phyloP scores from a whole-genome alignment of 768 basidiomycete species.

The Clitopilus hobsonii region DNA sequence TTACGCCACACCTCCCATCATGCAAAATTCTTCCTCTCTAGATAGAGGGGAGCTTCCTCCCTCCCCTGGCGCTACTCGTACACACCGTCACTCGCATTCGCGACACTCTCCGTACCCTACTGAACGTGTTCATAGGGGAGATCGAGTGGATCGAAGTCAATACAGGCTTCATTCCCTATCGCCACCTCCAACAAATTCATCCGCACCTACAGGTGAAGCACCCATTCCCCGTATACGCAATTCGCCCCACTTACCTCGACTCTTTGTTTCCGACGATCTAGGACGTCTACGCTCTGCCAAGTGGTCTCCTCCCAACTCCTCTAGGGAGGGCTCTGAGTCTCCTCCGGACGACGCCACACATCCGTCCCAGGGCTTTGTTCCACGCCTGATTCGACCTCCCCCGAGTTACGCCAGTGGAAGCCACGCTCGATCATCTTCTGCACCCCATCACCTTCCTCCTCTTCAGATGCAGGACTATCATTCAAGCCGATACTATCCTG shows the following conservation, averaged over 20 bases:
- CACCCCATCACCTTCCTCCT: background rate
- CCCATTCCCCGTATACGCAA: background rate
- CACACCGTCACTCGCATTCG: background rate
- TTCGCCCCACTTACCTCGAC: background rate
- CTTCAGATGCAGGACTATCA: background rate
- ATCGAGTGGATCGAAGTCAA: background rate
- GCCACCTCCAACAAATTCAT: background rate
- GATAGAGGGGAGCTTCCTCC: background rate
- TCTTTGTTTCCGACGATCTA: background rate
- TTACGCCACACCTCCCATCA: slow-evolving; percentile 1
- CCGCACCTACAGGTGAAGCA: background rate
- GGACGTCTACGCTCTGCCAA: background rate
- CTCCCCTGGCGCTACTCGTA: background rate
- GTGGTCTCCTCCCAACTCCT: background rate
- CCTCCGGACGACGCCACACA: background rate
- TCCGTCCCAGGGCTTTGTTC: background rate
- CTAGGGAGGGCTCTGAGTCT: background rate
- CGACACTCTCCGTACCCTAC: background rate
- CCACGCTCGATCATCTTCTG: background rate
- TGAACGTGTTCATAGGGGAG: background rate
- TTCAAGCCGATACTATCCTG: background rate
- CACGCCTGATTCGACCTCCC: background rate
- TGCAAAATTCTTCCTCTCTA: background rate
- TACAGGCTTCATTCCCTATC: background rate
- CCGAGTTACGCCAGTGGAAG: background rate